Percentiles rank a stretch among this genome's conserved stretches.
Evolutionary conservation across 306 rosid species (phyloP).

Genomic region (Lathyrus tuberosus): DNA sequence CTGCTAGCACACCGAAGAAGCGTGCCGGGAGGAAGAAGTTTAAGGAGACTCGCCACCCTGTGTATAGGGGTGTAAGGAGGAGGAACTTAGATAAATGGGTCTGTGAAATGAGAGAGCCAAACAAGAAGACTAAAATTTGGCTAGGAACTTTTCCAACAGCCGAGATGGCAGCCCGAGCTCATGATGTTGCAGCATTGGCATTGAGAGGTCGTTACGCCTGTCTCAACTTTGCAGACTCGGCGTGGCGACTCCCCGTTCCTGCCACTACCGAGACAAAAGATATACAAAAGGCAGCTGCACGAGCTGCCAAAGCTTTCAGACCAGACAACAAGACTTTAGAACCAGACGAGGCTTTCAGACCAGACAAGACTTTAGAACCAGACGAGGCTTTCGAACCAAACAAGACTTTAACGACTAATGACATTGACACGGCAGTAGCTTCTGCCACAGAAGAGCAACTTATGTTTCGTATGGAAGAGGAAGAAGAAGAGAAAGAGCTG

Average conservation of each 20-base stretch:
- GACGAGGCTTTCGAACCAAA: slow-evolving; percentile 57
- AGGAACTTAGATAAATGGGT: slow-evolving; percentile 86
- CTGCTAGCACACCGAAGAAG: background rate
- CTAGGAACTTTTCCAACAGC: slow-evolving; percentile 64
- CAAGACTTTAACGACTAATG: background rate
- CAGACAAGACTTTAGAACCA: background rate
- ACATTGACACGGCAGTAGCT: background rate
- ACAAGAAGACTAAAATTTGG: slow-evolving; percentile 63
- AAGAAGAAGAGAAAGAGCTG: slow-evolving; percentile 34
- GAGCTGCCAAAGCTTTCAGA: slow-evolving; percentile 72
- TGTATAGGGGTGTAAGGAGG: slow-evolving; percentile 61
- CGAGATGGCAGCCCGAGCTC: slow-evolving; percentile 89
- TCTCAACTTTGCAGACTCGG: slow-evolving; percentile 76
- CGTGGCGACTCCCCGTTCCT: slow-evolving; percentile 59
- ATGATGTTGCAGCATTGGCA: slow-evolving; percentile 78
- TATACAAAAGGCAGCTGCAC: slow-evolving; percentile 62
- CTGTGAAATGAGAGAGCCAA: slow-evolving; percentile 82
- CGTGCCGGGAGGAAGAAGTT: background rate
- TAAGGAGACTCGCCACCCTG: background rate
- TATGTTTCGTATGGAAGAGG: slow-evolving; percentile 57
- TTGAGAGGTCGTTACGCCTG: slow-evolving; percentile 64
- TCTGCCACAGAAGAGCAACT: background rate
- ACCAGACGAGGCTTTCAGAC: slow-evolving; percentile 52
- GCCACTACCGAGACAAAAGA: slow-evolving; percentile 53
- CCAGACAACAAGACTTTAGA: slow-evolving; percentile 17